Evolutionary conservation across 108 stramenopile genomes (phyloP).

Genomic region (Fragilariopsis cylindrus): DNA sequence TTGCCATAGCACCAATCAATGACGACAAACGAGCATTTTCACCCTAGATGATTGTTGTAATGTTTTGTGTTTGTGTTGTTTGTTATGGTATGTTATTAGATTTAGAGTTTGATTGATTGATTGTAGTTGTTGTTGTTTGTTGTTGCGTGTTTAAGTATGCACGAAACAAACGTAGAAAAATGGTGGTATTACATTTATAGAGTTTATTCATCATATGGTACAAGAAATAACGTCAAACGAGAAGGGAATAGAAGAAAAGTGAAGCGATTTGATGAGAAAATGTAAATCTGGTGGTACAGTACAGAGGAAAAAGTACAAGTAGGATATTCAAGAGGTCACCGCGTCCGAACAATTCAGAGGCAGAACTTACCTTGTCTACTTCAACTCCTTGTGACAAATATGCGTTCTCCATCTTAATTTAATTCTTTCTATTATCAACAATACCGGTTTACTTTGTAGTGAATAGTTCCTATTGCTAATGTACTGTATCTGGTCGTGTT

Average conservation of each 20-base stretch:
- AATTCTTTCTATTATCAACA: neutral
- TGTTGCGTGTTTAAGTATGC: neutral
- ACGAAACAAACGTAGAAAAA: neutral
- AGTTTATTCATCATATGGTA: neutral
- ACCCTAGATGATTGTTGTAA: slow-evolving; percentile 59
- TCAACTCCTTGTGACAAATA: slow-evolving; percentile 79
- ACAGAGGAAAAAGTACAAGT: no score
- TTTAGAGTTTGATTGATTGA: slow-evolving; percentile 6
- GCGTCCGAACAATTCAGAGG: no score
- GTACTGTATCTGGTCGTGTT: no score
- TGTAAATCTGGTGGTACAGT: no score
- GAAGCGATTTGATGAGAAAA: neutral
- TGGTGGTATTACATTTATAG: neutral
- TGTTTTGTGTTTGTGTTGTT: neutral
- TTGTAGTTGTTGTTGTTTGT: neutral
- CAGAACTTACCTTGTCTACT: slow-evolving; percentile 80
- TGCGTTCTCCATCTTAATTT: slow-evolving; percentile 76
- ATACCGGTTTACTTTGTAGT: neutral
- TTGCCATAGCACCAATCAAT: slow-evolving; percentile 99
- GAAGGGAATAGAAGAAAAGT: neutral
- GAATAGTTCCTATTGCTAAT: no score
- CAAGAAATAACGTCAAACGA: no score
- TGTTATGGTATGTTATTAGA: slow-evolving; percentile 5
- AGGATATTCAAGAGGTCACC: no score
- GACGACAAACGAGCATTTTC: slow-evolving; percentile 98